Evolutionary conservation across 306 rosid genomes (phyloP), one percentile per base, ranked within the genome.

Genomic region (Castanea crenata): DNA sequence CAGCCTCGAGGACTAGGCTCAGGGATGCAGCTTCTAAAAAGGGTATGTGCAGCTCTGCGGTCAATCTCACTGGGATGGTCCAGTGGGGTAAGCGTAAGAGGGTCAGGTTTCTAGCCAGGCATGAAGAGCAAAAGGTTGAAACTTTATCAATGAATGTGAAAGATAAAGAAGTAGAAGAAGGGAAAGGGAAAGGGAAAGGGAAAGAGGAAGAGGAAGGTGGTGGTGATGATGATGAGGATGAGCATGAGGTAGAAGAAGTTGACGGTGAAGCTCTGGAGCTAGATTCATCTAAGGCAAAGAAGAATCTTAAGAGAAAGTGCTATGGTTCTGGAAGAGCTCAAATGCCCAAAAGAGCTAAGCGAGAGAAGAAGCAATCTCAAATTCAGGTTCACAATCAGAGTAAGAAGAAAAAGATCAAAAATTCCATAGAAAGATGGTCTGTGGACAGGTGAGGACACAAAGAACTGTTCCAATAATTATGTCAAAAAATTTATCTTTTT

Each of bases 51-150:
- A 86, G 76, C 96, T 85, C 92, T 63, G 76, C 77, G 83, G 90
- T 95, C 41, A 91, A 85, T 78, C 84, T 74, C 59, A 38, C 90
- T 0, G 96, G 96, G 74, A 82, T 95, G 90, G 74, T 87, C 75
- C 92, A 88, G 82, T 95, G 99, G 98, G 99, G 98, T 8, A 80
- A 80, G 61, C 92, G 93, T 61, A 78, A 91, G n/a, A 86, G 83
- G 55, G 92, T 90, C 73, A 86, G 92, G 54, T 93, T 85, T 81
- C 20, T 90, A 20, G 90, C 89, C n/a, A 81, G 83, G 25, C 89
- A 81, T 7, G 90, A 80, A 78, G 86, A 87, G 56, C 56, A 55
- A 77, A 81, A 83, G 82, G 71, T 79, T 31, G 87, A 77, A 75
- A 19, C 86, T 80, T 75, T 81, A 20, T 51, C 81, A 0, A 74